Evolutionary conservation across 192 early-diverging fungal genomes (phyloP).

Genomic region (Entomortierella beljakovae): DNA sequence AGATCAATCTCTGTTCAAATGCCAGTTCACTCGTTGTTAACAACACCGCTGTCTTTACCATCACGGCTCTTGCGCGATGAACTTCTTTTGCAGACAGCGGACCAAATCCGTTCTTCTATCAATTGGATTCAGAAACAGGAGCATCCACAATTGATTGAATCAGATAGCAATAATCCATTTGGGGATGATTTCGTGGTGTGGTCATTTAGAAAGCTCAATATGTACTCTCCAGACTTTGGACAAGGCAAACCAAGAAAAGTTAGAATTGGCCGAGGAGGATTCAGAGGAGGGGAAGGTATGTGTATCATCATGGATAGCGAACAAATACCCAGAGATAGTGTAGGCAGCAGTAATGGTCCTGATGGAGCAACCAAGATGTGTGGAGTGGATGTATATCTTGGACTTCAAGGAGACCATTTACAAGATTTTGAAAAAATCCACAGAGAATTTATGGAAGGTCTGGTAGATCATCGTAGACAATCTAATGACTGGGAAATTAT

Average conservation of each 20-base stretch:
- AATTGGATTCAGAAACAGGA: slow-evolving; percentile 48
- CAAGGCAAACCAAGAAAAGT: slow-evolving; percentile 31
- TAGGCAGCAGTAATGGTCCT: neutral
- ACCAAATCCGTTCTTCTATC: slow-evolving; percentile 32
- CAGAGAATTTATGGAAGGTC: slow-evolving; percentile 45
- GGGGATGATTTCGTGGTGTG: slow-evolving; percentile 50
- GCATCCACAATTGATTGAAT: slow-evolving; percentile 44
- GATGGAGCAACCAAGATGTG: neutral
- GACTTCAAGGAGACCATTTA: slow-evolving; percentile 42
- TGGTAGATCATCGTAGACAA: slow-evolving; percentile 13
- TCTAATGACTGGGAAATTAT: slow-evolving; percentile 20
- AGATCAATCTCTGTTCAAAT: slow-evolving; percentile 53
- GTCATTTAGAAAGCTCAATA: slow-evolving; percentile 44
- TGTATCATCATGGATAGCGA: slow-evolving; percentile 48
- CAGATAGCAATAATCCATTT: slow-evolving; percentile 41
- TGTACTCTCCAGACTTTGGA: slow-evolving; percentile 46
- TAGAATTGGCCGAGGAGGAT: slow-evolving; percentile 40
- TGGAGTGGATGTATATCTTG: slow-evolving; percentile 50
- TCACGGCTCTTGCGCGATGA: slow-evolving; percentile 46
- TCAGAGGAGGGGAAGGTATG: slow-evolving; percentile 52
- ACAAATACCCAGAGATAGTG: neutral
- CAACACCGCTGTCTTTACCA: slow-evolving; percentile 45
- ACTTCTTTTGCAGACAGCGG: slow-evolving; percentile 37
- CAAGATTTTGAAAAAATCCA: slow-evolving; percentile 48
- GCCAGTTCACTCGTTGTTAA: slow-evolving; percentile 49